Conservation (phyloP, 805 yeast genomes). For the Candida stauntonica region DNA sequence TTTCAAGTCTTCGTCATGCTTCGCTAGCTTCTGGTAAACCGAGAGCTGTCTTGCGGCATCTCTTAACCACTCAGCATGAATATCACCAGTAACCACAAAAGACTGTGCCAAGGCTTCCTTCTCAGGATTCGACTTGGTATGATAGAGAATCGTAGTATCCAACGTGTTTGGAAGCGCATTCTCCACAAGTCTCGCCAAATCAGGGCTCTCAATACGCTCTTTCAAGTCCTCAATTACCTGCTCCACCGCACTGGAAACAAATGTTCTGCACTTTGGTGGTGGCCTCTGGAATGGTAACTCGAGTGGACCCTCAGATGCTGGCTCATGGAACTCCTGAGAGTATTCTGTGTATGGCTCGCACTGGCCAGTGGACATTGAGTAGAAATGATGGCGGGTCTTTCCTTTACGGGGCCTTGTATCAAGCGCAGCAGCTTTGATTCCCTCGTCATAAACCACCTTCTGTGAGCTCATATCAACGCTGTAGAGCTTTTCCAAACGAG, state of each 20-base stretch:
- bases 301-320: slow-evolving; percentile 52
- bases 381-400: slow-evolving; percentile 14
- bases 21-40: slow-evolving; percentile 62
- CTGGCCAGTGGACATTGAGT: slow-evolving; percentile 11
- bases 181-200: slow-evolving; percentile 70
- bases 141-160: slow-evolving; percentile 84
- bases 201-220: slow-evolving; percentile 49
- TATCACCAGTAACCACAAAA: slow-evolving; percentile 87
- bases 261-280: slow-evolving; percentile 65
- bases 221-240: slow-evolving; percentile 48
- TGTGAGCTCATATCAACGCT: slow-evolving; percentile 5
- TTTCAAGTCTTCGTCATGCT: slow-evolving; percentile 44
- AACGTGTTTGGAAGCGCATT: slow-evolving; percentile 84
- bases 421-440: slow-evolving; percentile 7
- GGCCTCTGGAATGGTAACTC: slow-evolving; percentile 76
- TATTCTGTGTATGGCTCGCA: slow-evolving; percentile 67
- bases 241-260: slow-evolving; percentile 60
- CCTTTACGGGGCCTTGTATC: slow-evolving; percentile 7
- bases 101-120: slow-evolving; percentile 43
- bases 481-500: slow-evolving; percentile 6
- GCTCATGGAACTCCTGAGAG: slow-evolving; percentile 48
- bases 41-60: slow-evolving; percentile 83
- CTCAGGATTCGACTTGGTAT: slow-evolving; percentile 24
- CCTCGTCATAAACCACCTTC: slow-evolving; percentile 7
- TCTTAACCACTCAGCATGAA: slow-evolving; percentile 89